Evolutionary conservation across 805 yeast genomes (phyloP), one percentile per base, ranked within the genome.

Genomic region (Clavispora vitiphila): DNA sequence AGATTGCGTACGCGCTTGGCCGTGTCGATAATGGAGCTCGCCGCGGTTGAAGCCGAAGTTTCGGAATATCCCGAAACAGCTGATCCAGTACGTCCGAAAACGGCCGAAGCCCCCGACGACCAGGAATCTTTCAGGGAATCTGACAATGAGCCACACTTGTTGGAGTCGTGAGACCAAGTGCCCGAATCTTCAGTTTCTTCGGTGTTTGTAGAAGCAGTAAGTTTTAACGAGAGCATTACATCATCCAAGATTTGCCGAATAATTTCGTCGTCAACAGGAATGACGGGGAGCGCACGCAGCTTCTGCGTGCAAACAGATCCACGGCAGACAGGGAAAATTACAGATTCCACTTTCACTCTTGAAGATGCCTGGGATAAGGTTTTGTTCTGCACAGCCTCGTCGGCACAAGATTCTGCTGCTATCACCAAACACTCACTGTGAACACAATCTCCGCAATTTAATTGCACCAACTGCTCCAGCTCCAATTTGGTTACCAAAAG

Each of bases 371-470:
- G 10, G 20, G 32, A 29, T 2, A 29, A 15, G 4, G 3, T 16
- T 5, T 29, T 12, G 32, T 15, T 8, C 5, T 16, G 32, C 7
- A 8, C 5, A 8, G 37, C 26, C 26, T 34, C 6, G 5, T 22
- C 20, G 1, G 24, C 25, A 21, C 16, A 4, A 8, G 14, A 37
- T 12, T 43, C 44, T 29, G 44, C 45, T 15, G 38, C 40, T 11
- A 46, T 34, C 3, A 61, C 43, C 12, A 80, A 64, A 54, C 88
- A 81, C 41, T 78, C 77, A 39, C 77, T 81, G 54, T 81, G 88
- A 30, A 72, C 64, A 34, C 64, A 57, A 54, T 81, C 85, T 1
- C 72, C 75, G 59, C 88, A 81, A 30, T 57, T 57, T 24, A 81
- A 60, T 42, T 70, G 72, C 11, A 80, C 58, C 2, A 78, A 57